Evolutionary conservation across 2,329 filamentous ascomycete species (phyloP).

Genomic region (Scolecobasidium constrictum): DNA sequence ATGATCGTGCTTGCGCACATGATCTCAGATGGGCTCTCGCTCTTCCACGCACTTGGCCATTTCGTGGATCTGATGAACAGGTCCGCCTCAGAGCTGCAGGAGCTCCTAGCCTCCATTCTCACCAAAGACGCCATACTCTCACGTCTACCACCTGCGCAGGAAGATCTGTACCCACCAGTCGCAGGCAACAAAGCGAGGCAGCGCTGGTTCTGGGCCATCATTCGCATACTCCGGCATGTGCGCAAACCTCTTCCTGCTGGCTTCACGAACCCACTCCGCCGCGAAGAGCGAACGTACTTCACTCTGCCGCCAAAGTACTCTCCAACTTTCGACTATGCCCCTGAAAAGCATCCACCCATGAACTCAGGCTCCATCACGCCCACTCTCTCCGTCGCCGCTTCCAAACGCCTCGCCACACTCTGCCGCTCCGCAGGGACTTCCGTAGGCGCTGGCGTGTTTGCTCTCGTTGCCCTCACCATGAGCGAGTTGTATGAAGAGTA

Average conservation of each 20-base stretch:
- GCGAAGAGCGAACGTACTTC: slow-evolving; percentile 13
- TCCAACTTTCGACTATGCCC: slow-evolving; percentile 27
- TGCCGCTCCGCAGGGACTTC: slow-evolving; percentile 27
- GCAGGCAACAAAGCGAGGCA: slow-evolving; percentile 25
- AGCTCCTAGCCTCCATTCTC: slow-evolving; percentile 10
- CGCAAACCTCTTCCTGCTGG: slow-evolving; percentile 26
- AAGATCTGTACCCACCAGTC: slow-evolving; percentile 33
- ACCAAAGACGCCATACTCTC: slow-evolving; percentile 15
- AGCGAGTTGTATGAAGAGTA: slow-evolving; percentile 31
- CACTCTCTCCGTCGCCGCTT: slow-evolving; percentile 21
- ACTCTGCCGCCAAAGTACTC: slow-evolving; percentile 21
- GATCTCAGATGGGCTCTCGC: slow-evolving; percentile 33
- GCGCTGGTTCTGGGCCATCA: slow-evolving; percentile 38
- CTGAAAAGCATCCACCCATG: slow-evolving; percentile 22
- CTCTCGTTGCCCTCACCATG: slow-evolving; percentile 34
- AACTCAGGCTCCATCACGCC: slow-evolving; percentile 23
- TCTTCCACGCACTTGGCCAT: slow-evolving; percentile 31
- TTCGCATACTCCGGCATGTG: slow-evolving; percentile 32
- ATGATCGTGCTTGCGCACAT: slow-evolving; percentile 32
- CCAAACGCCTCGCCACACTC: slow-evolving; percentile 25
- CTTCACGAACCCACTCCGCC: slow-evolving; percentile 31
- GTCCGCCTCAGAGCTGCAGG: slow-evolving; percentile 8
- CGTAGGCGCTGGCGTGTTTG: slow-evolving; percentile 35
- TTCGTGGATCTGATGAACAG: slow-evolving; percentile 28
- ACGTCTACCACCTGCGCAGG: slow-evolving; percentile 31